phyloP scores from a whole-genome alignment of 2,329 filamentous ascomycete species.

The Elsinoe perseae region DNA sequence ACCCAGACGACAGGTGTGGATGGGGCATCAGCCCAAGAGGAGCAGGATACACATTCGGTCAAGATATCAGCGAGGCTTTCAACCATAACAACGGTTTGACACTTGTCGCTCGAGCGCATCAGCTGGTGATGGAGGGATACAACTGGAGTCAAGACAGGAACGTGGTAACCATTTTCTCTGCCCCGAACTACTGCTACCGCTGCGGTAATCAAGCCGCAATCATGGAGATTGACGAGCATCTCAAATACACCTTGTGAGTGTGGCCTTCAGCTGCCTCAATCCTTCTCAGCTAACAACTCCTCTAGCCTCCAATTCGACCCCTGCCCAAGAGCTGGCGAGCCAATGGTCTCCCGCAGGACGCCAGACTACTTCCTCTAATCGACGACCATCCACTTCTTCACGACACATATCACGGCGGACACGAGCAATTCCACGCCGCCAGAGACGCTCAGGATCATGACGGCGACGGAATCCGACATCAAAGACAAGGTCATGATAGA shows the following conservation, averaged over 20 bases:
- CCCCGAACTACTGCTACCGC: slow-evolving; percentile 81
- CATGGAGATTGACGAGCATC: slow-evolving; percentile 99
- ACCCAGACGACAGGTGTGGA: slow-evolving; percentile 58
- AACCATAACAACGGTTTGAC: slow-evolving; percentile 98
- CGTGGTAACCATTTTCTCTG: slow-evolving; percentile 88
- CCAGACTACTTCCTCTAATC: slow-evolving; percentile 96
- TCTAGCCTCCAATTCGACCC: slow-evolving; percentile 95
- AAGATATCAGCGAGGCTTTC: slow-evolving; percentile 97
- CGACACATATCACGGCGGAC: slow-evolving; percentile 7
- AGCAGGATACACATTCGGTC: slow-evolving; percentile 40
- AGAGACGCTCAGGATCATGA: neutral
- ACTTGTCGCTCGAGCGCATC: slow-evolving; percentile 89
- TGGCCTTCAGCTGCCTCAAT: too few species aligned
- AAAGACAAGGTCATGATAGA: slow-evolving; percentile 10
- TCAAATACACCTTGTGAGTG: slow-evolving; percentile 98
- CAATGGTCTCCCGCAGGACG: slow-evolving; percentile 92
- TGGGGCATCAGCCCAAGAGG: slow-evolving; percentile 63
- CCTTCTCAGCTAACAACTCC: neutral
- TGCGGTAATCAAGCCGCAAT: slow-evolving; percentile 99
- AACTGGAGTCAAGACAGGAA: slow-evolving; percentile 99
- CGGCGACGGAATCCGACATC: neutral
- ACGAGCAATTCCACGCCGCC: neutral
- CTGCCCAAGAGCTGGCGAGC: slow-evolving; percentile 92
- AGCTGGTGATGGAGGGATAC: slow-evolving; percentile 98
- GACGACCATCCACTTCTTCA: slow-evolving; percentile 1